Percentiles rank a stretch among this genome's conserved stretches.
Evolutionary conservation across 192 early-diverging fungal species (phyloP).

Genomic region (Umbelopsis isabellina): DNA sequence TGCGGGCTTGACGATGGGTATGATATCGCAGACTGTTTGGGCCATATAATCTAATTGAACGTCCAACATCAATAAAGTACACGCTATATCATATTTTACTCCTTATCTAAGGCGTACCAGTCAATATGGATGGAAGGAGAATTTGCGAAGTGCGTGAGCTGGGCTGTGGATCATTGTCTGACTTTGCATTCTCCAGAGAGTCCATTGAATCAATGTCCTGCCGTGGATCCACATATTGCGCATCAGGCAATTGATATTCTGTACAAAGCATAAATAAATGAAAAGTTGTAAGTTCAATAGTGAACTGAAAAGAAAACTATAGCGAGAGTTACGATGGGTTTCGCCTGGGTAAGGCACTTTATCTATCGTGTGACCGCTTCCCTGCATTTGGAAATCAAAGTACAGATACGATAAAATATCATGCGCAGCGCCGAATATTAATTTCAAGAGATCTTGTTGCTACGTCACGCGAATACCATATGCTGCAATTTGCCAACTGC

Average conservation of each 20-base stretch:
- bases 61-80: background rate
- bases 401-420: too few relatives aligned
- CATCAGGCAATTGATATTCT: conserved; percentile 6
- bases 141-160: too few relatives aligned
- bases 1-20: conserved; percentile 24
- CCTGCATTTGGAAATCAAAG: too few relatives aligned
- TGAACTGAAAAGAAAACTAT: background rate
- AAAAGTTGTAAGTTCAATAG: background rate
- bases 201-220: background rate
- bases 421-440: too few relatives aligned
- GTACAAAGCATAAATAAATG: conserved; percentile 5
- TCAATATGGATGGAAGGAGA: background rate
- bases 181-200: too few relatives aligned
- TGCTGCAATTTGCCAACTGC: too few relatives aligned
- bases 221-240: background rate
- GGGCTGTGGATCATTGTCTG: background rate
- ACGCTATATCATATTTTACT: too few relatives aligned
- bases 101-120: background rate
- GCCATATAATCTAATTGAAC: conserved; percentile 37
- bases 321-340: background rate
- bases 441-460: too few relatives aligned
- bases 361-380: too few relatives aligned
- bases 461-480: too few relatives aligned
- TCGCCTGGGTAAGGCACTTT: too few relatives aligned
- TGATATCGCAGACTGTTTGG: conserved; percentile 36